These are phyloP conservation scores for Torrubiella hemipterigena DNA, from an alignment of 2,329 filamentous ascomycete genomes.

Conservation along the genomic window DNA sequence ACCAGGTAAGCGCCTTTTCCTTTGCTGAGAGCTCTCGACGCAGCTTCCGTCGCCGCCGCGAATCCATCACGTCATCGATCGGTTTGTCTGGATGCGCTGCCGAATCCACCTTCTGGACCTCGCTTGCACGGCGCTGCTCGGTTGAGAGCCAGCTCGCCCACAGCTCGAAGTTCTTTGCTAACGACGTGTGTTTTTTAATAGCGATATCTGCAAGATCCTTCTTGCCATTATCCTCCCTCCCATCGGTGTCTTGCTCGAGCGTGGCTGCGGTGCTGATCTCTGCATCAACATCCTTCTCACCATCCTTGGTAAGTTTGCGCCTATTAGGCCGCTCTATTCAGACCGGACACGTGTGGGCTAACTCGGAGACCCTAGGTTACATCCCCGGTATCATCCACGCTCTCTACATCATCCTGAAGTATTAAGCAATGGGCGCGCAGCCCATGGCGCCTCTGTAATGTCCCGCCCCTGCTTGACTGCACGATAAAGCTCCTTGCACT, in stretches of 20 bases:
- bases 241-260: constrained; percentile 88
- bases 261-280: constrained; percentile 75
- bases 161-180: too few species aligned
- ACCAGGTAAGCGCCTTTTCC: constrained; percentile 31
- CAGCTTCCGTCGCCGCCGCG: background rate
- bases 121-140: too few species aligned
- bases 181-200: constrained; percentile 10
- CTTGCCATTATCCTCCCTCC: constrained; percentile 84
- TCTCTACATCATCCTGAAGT: constrained; percentile 86
- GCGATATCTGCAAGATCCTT: constrained; percentile 57
- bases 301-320: constrained; percentile 42
- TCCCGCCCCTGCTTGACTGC: too few species aligned
- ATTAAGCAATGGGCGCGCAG: constrained; percentile 34
- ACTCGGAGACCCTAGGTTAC: constrained; percentile 26
- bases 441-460: too few species aligned
- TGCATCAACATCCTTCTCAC: constrained; percentile 90
- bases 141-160: too few species aligned
- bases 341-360: background rate
- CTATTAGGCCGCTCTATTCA: background rate
- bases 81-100: too few species aligned
- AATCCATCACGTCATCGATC: background rate
- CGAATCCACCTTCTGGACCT: too few species aligned
- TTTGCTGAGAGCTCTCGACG: background rate
- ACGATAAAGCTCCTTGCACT: constrained; percentile 1
- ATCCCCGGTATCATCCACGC: constrained; percentile 86